phyloP scores from a whole-genome alignment of 2,329 filamentous ascomycete species.

The Stagonosporopsis cucurbitacearum region DNA sequence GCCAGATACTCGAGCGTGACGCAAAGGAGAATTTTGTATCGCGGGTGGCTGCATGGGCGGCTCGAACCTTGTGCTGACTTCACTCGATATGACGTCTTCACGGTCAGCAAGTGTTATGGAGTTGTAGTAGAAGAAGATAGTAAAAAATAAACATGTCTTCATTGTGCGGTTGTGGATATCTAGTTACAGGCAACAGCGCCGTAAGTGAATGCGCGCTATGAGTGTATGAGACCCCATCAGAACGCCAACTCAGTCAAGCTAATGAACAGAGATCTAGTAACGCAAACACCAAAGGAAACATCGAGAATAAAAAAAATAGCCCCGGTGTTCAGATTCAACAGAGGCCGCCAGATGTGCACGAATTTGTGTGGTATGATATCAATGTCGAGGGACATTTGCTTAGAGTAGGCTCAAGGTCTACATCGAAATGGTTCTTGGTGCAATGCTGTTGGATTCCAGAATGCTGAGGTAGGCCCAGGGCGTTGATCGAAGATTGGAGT shows the following conservation, averaged over 20 bases:
- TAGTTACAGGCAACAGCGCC: neutral
- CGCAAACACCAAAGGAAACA: neutral
- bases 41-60: constrained; percentile 2
- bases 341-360: neutral
- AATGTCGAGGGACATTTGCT: no score
- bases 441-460: no score
- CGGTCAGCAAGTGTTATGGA: neutral
- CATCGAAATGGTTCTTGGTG: neutral
- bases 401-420: neutral
- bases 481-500: no score
- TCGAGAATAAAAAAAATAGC: neutral
- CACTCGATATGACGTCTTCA: neutral
- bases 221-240: neutral
- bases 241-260: neutral
- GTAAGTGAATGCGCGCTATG: neutral
- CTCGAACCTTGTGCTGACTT: neutral
- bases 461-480: no score
- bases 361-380: neutral
- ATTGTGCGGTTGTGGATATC: neutral
- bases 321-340: neutral
- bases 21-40: neutral
- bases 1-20: neutral
- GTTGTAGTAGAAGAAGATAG: neutral
- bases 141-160: neutral
- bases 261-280: neutral